Evolutionary conservation across 768 basidiomycete species (phyloP).

Genomic region (Asterophora lycoperdoides): DNA sequence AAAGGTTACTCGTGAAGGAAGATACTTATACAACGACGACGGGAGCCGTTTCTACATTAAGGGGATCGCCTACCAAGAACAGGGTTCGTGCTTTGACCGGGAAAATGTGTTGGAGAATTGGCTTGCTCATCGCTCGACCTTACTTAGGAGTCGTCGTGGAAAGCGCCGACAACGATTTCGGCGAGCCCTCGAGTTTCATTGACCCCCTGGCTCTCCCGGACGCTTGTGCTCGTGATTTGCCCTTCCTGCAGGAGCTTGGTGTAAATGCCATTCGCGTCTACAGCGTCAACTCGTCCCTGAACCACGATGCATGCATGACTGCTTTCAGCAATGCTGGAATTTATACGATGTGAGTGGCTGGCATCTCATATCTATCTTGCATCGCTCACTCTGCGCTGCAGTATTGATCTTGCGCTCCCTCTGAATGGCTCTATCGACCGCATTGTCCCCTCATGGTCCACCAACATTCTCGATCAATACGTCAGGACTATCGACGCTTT

Average conservation of each 20-base stretch:
- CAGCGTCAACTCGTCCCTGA: constrained; percentile 74
- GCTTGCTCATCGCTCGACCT: neutral
- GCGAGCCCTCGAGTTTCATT: constrained; percentile 68
- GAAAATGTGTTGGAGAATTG: neutral
- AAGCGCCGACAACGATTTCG: constrained; percentile 55
- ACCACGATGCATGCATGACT: constrained; percentile 87
- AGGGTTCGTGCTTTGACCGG: constrained; percentile 43
- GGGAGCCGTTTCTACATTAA: constrained; percentile 86
- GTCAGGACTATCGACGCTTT: constrained; percentile 74
- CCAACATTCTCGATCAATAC: constrained; percentile 76
- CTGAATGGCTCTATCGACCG: constrained; percentile 84
- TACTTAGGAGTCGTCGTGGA: constrained; percentile 37
- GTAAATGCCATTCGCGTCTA: constrained; percentile 86
- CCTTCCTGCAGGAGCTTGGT: constrained; percentile 67
- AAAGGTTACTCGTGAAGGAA: constrained; percentile 63
- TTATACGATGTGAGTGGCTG: constrained; percentile 71
- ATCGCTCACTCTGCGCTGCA: constrained; percentile 25
- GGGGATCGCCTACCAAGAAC: constrained; percentile 80
- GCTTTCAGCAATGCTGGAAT: constrained; percentile 75
- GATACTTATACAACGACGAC: constrained; percentile 75
- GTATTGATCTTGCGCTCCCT: constrained; percentile 83
- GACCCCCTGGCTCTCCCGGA: constrained; percentile 71
- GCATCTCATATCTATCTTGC: constrained; percentile 6
- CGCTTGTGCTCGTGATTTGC: constrained; percentile 76
- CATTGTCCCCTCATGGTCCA: constrained; percentile 68